Percentiles rank a stretch among this genome's conserved stretches.
phyloP scores from a whole-genome alignment of 805 yeast genomes.

The Starmera dryadoides region DNA sequence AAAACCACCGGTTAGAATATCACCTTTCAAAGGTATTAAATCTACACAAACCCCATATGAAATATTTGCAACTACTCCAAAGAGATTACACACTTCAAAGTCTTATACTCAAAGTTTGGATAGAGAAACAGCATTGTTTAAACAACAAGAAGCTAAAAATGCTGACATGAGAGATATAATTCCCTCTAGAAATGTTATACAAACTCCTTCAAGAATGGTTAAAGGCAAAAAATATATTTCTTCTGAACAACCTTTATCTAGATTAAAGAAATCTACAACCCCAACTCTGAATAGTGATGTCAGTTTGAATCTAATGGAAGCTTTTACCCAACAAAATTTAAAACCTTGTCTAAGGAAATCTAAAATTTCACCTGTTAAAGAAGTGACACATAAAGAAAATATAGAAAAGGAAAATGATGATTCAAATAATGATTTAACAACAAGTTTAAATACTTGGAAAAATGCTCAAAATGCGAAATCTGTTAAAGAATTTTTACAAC shows the following conservation, averaged over 20 bases:
- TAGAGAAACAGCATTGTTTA: slow-evolving; percentile 11
- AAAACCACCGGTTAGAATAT: slow-evolving; percentile 15
- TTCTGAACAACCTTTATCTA: slow-evolving; percentile 1
- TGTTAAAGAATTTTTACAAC: slow-evolving; percentile 9
- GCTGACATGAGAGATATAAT: slow-evolving; percentile 20
- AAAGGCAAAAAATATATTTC: slow-evolving; percentile 13
- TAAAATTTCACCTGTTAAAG: neutral
- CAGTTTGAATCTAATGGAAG: neutral
- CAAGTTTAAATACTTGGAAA: slow-evolving; percentile 16
- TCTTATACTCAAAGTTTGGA: slow-evolving; percentile 25
- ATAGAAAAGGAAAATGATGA: slow-evolving; percentile 3
- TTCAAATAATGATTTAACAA: slow-evolving; percentile 12
- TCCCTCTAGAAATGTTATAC: slow-evolving; percentile 16
- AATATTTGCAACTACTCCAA: slow-evolving; percentile 22
- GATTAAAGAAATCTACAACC: too few relatives aligned
- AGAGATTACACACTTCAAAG: slow-evolving; percentile 13
- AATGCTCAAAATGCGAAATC: slow-evolving; percentile 15
- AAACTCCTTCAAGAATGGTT: slow-evolving; percentile 22
- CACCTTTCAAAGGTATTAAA: slow-evolving; percentile 18
- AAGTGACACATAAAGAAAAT: too few relatives aligned
- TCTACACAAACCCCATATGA: slow-evolving; percentile 7
- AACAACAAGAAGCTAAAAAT: too few relatives aligned
- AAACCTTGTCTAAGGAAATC: slow-evolving; percentile 6
- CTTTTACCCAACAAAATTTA: slow-evolving; percentile 1
- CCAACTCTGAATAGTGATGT: neutral